Evolutionary conservation across 2,329 filamentous ascomycete species (phyloP), one percentile per base, ranked within the genome.

Genomic region (Hypoxylon sp.): DNA sequence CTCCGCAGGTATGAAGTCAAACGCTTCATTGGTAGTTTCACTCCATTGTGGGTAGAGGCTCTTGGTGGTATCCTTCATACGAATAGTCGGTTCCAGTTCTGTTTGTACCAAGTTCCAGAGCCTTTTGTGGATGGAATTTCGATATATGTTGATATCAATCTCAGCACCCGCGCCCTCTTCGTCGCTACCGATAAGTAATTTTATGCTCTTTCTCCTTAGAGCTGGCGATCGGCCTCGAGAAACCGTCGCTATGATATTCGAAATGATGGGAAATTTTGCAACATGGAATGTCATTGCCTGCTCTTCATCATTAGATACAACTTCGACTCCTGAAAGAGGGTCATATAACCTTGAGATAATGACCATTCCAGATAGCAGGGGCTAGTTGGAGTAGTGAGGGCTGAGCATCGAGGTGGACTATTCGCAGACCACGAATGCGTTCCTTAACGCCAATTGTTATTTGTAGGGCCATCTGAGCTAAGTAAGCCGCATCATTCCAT

Each of bases 331-430:
- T 16, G 37, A 23, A 25, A 34, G n/a, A 34, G 19, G 21, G 14
- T 37, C 5, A 58, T 16, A 19, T 12, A 27, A 74, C 77, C 70
- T 75, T 69, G 14, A 77, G 73, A 64, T 79, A 77, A 8, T 67
- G 70, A 12, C 73, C 69, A 51, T 78, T 76, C 75, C 76, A 79
- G 1, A 78, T 74, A 41, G 71, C 68, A 11, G 77, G 77, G 3
- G 77, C 76, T 55, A 78, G 57, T 11, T 76, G 74, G 14, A 76
- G 70, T 29, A 78, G 51, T 2, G 74, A 70, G 0, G 72, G 71
- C 16, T 53, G 51, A 7, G 23, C 37, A 50, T 58, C 27, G 14
- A 59, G 58, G 8, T 63, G 65, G 53, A 56, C 70, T 21, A 58
- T 32, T 58, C 65, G 59, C 59, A 64, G 61, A 41, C 45, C 74